These are phyloP conservation scores for Pleomassaria siparia DNA, from an alignment of 2,329 filamentous ascomycete species.

Conservation along the genomic window DNA sequence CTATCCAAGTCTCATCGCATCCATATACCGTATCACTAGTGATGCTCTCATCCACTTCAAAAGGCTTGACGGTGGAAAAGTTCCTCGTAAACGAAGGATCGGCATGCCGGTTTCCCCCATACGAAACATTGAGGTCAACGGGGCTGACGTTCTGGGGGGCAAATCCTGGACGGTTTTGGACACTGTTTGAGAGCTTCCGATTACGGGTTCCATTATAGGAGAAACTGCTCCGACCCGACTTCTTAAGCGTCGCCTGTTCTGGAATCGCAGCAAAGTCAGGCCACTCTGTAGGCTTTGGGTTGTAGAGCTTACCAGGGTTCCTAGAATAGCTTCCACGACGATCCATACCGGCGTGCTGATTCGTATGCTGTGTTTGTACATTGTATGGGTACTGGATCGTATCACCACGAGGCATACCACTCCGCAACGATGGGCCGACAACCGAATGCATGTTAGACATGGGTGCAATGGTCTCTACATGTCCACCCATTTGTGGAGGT, in stretches of 20 bases:
- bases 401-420: constrained; percentile 24
- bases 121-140: constrained; percentile 4
- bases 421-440: constrained; percentile 3
- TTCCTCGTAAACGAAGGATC: constrained; percentile 8
- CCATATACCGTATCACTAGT: constrained; percentile 22
- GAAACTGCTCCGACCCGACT: constrained; percentile 13
- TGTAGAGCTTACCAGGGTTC: constrained; percentile 20
- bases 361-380: constrained; percentile 11
- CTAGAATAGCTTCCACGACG: constrained; percentile 15
- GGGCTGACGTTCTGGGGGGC: constrained; percentile 13
- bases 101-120: constrained; percentile 5
- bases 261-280: constrained; percentile 24
- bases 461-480: constrained; percentile 5
- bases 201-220: constrained; percentile 14
- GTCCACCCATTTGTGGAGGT: constrained; percentile 11
- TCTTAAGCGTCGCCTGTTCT: constrained; percentile 14
- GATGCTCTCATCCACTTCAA: constrained; percentile 16
- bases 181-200: constrained; percentile 24
- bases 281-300: constrained; percentile 28
- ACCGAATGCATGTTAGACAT: neutral
- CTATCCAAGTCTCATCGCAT: constrained; percentile 33
- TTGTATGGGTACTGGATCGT: constrained; percentile 23
- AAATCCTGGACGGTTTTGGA: constrained; percentile 14
- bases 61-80: neutral
- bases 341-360: constrained; percentile 9